These are phyloP conservation scores for Dovyalis caffra DNA, from an alignment of 345 rosid genomes.

Conservation along the genomic window DNA sequence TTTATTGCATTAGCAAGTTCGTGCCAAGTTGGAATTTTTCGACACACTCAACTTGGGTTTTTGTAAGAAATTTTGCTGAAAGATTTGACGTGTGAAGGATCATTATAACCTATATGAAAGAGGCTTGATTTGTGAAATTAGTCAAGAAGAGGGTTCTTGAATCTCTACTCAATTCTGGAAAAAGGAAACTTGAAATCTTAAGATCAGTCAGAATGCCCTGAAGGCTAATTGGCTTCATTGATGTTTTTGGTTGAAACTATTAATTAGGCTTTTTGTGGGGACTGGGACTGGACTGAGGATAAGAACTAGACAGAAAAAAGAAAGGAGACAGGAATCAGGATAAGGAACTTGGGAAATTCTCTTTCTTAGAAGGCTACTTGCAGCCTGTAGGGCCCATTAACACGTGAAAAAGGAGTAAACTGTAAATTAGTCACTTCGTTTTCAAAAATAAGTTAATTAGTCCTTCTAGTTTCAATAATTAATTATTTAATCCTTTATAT, in stretches of 20 bases:
- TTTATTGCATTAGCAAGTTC: background rate
- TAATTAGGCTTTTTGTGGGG: background rate
- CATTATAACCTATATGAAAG: background rate
- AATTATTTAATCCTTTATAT: too few species aligned
- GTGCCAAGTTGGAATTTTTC: background rate
- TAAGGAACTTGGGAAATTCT: background rate
- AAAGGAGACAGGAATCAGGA: background rate
- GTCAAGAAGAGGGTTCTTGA: background rate
- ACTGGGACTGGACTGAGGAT: background rate
- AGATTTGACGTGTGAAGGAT: background rate
- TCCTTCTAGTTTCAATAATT: too few species aligned
- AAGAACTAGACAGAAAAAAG: background rate
- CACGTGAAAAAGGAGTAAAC: too few species aligned
- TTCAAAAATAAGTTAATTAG: too few species aligned
- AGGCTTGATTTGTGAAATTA: background rate
- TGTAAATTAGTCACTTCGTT: too few species aligned
- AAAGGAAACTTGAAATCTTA: too few species aligned
- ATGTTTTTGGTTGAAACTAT: background rate
- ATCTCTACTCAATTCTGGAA: background rate
- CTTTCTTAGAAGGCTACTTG: background rate
- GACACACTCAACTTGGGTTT: background rate
- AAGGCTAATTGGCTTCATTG: background rate
- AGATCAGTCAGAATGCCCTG: too few species aligned
- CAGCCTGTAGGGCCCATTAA: too few species aligned
- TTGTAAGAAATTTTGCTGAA: background rate